Percentiles rank a stretch among this genome's conserved stretches.
Conservation (phyloP, 139 green algal species). For the Micractinium sp. region DNA sequence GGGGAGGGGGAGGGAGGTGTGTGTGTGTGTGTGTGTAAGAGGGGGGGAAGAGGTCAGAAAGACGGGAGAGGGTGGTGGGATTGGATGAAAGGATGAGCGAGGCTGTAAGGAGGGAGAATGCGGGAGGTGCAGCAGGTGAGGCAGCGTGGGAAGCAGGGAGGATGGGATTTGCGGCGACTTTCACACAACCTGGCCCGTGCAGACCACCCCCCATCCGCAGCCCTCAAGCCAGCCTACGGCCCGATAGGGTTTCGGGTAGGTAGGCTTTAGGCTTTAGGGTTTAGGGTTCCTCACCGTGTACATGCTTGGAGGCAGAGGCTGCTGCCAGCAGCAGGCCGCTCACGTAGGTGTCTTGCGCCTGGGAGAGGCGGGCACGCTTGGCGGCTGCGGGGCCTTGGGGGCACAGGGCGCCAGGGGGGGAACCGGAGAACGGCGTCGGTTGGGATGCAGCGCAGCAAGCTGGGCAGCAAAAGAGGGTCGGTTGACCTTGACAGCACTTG, state of each 20-base stretch:
- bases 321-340: neutral
- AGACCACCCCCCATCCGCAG: too few species aligned
- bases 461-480: neutral
- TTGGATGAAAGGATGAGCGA: neutral
- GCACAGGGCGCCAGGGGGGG: neutral
- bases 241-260: too few species aligned
- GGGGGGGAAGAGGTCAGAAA: neutral
- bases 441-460: neutral
- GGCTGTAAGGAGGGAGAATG: neutral
- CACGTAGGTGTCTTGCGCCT: neutral
- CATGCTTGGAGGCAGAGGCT: neutral
- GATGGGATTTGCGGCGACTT: too few species aligned
- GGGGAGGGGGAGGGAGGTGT: neutral
- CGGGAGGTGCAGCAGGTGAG: too few species aligned
- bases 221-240: too few species aligned
- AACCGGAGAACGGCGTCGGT: neutral
- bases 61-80: neutral
- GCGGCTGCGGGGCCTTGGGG: neutral
- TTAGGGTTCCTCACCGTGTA: neutral
- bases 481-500: neutral
- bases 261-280: too few species aligned
- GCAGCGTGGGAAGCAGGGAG: too few species aligned
- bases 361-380: slow-evolving; percentile 17
- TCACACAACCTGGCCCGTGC: too few species aligned
- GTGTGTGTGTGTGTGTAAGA: neutral